phyloP scores from a whole-genome alignment of 1,284 basidiomycete genomes.

The Leccinum huronense region DNA sequence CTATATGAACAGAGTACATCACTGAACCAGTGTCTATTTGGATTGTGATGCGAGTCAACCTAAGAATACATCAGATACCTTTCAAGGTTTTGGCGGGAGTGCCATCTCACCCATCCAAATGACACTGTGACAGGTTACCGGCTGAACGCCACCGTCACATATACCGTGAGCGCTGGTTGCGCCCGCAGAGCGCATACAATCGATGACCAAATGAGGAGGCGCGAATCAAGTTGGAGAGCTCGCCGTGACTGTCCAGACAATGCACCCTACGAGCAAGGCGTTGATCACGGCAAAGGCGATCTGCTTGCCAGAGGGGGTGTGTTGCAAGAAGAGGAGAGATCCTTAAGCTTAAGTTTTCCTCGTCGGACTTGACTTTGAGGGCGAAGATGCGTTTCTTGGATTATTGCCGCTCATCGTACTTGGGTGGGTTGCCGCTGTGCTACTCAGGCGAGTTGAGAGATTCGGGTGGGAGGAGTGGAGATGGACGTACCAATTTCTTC shows the following conservation, averaged over 20 bases:
- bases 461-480: background rate
- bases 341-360: conserved; percentile 23
- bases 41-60: too few relatives aligned
- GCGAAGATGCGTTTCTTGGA: conserved; percentile 50
- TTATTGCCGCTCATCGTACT: conserved; percentile 35
- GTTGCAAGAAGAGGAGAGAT: conserved; percentile 53
- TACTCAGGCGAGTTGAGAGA: conserved; percentile 28
- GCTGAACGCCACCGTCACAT: too few relatives aligned
- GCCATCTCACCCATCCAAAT: too few relatives aligned
- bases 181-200: too few relatives aligned
- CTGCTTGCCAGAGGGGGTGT: conserved; percentile 42
- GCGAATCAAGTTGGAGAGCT: too few relatives aligned
- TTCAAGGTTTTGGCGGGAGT: too few relatives aligned
- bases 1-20: too few relatives aligned
- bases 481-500: conserved; percentile 60
- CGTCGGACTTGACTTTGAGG: conserved; percentile 69
- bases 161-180: too few relatives aligned
- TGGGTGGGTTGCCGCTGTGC: conserved; percentile 68
- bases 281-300: conserved; percentile 64
- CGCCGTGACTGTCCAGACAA: conserved; percentile 43
- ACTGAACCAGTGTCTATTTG: too few relatives aligned
- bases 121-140: too few relatives aligned
- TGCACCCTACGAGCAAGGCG: conserved; percentile 60
- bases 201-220: too few relatives aligned
- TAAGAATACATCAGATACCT: too few relatives aligned